These are phyloP conservation scores for Emmonsiellopsis sp. DNA, from an alignment of 2,329 filamentous ascomycete species.

Conservation along the genomic window DNA sequence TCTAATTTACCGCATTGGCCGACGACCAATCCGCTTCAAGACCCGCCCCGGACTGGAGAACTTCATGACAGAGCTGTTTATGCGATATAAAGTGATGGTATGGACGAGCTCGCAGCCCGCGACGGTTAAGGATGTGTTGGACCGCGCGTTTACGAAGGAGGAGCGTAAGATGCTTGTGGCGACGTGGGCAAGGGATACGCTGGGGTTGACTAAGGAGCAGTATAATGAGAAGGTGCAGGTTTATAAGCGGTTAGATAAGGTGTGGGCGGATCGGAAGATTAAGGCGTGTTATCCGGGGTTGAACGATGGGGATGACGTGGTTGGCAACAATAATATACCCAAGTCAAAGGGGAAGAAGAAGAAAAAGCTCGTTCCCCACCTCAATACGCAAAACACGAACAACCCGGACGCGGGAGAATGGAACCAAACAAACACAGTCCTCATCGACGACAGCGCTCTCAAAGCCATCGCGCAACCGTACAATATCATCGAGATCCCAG, in stretches of 20 bases:
- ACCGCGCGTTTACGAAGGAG: slow-evolving; percentile 48
- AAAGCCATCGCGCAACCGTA: slow-evolving; percentile 77
- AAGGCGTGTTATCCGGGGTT: slow-evolving; percentile 22
- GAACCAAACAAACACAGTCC: slow-evolving; percentile 76
- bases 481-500: slow-evolving; percentile 72
- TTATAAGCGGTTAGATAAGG: slow-evolving; percentile 69
- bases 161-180: slow-evolving; percentile 52
- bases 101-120: slow-evolving; percentile 77
- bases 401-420: slow-evolving; percentile 37
- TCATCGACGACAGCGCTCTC: slow-evolving; percentile 74
- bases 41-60: slow-evolving; percentile 55
- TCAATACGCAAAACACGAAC: background rate
- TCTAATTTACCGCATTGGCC: slow-evolving; percentile 60
- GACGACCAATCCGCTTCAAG: slow-evolving; percentile 46
- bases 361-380: background rate
- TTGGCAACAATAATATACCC: background rate
- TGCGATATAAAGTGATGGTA: slow-evolving; percentile 69
- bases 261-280: slow-evolving; percentile 54
- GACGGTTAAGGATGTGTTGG: slow-evolving; percentile 56
- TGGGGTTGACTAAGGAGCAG: slow-evolving; percentile 56
- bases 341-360: slow-evolving; percentile 2
- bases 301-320: slow-evolving; percentile 8
- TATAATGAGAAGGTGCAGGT: slow-evolving; percentile 68
- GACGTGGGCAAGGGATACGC: slow-evolving; percentile 68
- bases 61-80: slow-evolving; percentile 67